Base-by-base conservation (phyloP, 495 filamentous ascomycete species). In the Penicillium psychrofluorescens region DNA sequence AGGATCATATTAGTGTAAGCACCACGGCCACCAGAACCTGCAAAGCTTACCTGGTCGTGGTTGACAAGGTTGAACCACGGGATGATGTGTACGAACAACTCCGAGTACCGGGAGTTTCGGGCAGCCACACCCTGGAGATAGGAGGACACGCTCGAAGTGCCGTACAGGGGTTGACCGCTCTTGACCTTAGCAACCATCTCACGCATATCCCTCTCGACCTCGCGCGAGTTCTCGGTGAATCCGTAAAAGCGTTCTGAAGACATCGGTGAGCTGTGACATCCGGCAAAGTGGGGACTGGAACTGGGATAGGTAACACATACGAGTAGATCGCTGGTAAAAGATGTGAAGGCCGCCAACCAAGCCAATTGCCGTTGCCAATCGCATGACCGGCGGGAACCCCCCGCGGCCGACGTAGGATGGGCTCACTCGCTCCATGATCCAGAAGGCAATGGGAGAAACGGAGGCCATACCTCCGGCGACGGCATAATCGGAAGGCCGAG, bases 11-110 rank as follows among this genome's bases (percentile, higher is more conserved):
- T 36, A 59, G 43, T 36, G 38, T 45, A 11, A 36, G 30, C 6
- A 8, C 2, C 22, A 22, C 22, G 6, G 22, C 22, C 2, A 22
- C 22, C 22, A 4, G 22, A 22, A 22, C 6, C 22, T 6, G 27
- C 13, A 22, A 35, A 39, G 53, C 63, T 55, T 60, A 83, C 81
- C 66, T 84, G 88, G 54, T 80, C 84, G 69, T 98, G 92, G 64
- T 98, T 96, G 48, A 95, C 91, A 64, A 96, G 79, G 72, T 98
- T 98, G 73, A 94, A 86, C 92, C 88, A 95, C 13, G 92, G 92
- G 29, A 98, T 56, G 35, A 92, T 77, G 55, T 88, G 83, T 36
- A 85, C 67, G 56, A 88, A 94, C 12, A 92, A 71, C 28, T 84
- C 81, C 28, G 86, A 80, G 72, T 95, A 96, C 59, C 92, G 75